Evolutionary conservation across 2,329 filamentous ascomycete genomes (phyloP).

Genomic region (Cladosporium velox): DNA sequence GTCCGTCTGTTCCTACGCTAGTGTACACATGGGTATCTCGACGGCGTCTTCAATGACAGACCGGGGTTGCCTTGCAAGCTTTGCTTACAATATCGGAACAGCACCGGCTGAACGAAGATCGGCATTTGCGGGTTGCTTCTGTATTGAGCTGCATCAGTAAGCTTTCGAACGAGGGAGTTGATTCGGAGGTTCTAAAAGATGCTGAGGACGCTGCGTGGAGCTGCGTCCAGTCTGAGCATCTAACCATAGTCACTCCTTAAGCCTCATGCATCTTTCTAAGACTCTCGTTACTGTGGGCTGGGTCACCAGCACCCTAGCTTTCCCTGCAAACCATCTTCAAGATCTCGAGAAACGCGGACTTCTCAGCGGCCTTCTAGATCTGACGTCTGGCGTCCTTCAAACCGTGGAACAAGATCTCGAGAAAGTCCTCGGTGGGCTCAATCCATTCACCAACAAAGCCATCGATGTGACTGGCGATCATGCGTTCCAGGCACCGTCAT

Average conservation of each 20-base stretch:
- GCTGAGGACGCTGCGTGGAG: conserved; percentile 1
- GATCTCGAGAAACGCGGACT: conserved; percentile 14
- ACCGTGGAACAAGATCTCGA: conserved; percentile 19
- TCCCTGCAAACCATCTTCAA: conserved; percentile 6
- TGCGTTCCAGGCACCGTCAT: conserved; percentile 17
- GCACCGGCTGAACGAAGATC: not conserved
- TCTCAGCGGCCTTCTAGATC: conserved; percentile 5
- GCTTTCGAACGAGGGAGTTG: not conserved
- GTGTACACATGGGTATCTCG: not conserved
- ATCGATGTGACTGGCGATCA: conserved; percentile 24
- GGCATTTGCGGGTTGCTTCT: not conserved
- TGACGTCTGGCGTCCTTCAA: conserved; percentile 14
- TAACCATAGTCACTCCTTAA: conserved; percentile 16
- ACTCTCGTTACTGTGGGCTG: conserved; percentile 2
- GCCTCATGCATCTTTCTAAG: not conserved
- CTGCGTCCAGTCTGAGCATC: not conserved
- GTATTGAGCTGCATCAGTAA: not conserved
- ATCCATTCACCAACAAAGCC: conserved; percentile 12
- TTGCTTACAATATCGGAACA: not conserved
- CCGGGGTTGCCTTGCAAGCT: conserved; percentile 1
- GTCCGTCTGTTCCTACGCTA: not conserved
- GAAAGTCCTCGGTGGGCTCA: not conserved
- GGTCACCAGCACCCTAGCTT: not conserved
- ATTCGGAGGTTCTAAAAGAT: not conserved
- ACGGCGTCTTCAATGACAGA: not conserved